Evolutionary conservation across 1,284 basidiomycete genomes (phyloP), one percentile per base, ranked within the genome.

Genomic region (Exsudoporus floridanus): DNA sequence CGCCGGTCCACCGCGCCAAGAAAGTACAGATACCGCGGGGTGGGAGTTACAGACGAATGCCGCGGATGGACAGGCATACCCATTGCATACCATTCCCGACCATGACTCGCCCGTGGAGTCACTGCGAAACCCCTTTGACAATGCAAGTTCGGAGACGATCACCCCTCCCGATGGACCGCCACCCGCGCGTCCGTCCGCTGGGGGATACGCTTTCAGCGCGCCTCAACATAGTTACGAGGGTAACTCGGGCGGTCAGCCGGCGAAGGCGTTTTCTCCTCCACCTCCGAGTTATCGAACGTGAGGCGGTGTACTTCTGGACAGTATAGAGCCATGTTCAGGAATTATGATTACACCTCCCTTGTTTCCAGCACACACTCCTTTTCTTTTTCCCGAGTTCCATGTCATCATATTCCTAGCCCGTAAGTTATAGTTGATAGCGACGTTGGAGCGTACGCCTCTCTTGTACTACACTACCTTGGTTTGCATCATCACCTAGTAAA

Each of bases 21-120:
- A 63, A 35, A 70, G 64, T 31, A 53, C 64, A 25, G 69, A 69
- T 28, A 60, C 57, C 4, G 61, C 55, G 5, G 44, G 36, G 28
- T 72, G 70, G 70, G 69, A 60, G 28, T 49, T 63, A 16, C 61
- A 58, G 38, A 53, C 60, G 18, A 64, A 70, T 41, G 46, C 65
- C 13, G 57, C 52, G 5, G 63, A 61, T 8, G 66, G 62, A 12
- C 65, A 63, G 33, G 52, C 60, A 30, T 71, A 58, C 38, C 58
- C 60, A 19, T 18, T 67, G 50, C 62, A 57, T 4, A 19, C 57
- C 18, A 50, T 71, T 14, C 42, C 56, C 1, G 67, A 68, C 19
- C 31, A 55, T 7, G 41, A 34, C 25, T 3, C 14, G 33, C 44
- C 55, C 13, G 46, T 2, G 18, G 48, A 28, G 10, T 41, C 57